Percentiles rank a stretch among this genome's conserved stretches.
These are phyloP conservation scores for Lepidium africanum DNA, from an alignment of 345 rosid species.

Conservation along the genomic window DNA sequence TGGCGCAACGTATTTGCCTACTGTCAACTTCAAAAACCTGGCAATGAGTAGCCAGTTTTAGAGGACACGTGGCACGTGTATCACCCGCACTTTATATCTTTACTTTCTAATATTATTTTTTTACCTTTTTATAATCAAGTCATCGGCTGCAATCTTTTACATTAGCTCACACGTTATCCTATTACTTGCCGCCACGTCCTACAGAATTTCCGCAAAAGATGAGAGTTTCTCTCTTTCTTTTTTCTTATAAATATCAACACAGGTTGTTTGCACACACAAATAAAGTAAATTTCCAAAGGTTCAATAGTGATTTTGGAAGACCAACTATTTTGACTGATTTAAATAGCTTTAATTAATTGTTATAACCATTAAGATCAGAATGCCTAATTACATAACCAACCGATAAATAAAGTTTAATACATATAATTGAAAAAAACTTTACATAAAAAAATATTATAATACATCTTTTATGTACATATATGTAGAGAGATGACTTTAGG, in stretches of 20 bases:
- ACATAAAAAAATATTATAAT: too few species aligned
- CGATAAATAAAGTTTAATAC: too few species aligned
- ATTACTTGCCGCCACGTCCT: slow-evolving; percentile 16
- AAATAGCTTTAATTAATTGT: too few species aligned
- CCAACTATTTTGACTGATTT: too few species aligned
- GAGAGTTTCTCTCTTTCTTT: background rate
- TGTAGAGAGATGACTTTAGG: too few species aligned
- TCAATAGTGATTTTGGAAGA: background rate
- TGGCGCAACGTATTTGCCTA: slow-evolving; percentile 29
- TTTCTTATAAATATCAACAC: background rate
- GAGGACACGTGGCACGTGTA: slow-evolving; percentile 13
- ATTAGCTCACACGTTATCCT: slow-evolving; percentile 13
- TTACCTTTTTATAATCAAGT: background rate
- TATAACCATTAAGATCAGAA: too few species aligned
- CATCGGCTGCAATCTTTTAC: slow-evolving; percentile 3
- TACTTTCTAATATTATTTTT: background rate
- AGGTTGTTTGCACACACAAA: too few species aligned
- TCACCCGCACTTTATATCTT: slow-evolving; percentile 4
- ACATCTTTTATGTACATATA: too few species aligned
- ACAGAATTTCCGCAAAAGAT: background rate
- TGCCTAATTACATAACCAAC: too few species aligned
- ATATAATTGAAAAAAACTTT: too few species aligned
- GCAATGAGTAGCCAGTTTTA: slow-evolving; percentile 12
- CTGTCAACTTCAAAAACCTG: slow-evolving; percentile 28
- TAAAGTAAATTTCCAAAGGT: too few species aligned